These are phyloP conservation scores for Candolleomyces eurysporus DNA, from an alignment of 768 basidiomycete genomes.

Conservation along the genomic window DNA sequence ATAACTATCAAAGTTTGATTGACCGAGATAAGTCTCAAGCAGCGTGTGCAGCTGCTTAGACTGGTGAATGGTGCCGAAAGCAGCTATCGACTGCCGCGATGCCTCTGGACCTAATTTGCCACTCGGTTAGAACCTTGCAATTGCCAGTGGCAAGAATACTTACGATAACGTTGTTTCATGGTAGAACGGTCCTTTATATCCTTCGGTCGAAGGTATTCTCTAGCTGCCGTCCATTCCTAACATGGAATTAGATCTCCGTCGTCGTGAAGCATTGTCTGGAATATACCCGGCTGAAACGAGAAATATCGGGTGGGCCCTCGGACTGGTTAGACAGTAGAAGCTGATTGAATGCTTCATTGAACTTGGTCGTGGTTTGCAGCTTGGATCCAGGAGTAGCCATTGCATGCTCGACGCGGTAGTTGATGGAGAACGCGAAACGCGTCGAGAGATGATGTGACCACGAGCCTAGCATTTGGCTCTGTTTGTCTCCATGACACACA, in stretches of 20 bases:
- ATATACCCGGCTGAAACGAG: conserved; percentile 57
- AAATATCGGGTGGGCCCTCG: conserved; percentile 63
- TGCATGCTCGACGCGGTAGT: not conserved
- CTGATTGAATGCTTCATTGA: conserved; percentile 68
- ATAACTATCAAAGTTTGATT: conserved; percentile 14
- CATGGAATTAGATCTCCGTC: not conserved
- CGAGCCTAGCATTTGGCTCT: not conserved
- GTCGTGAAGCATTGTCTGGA: not conserved
- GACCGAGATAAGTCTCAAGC: conserved; percentile 72
- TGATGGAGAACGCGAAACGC: not conserved
- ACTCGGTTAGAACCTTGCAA: conserved; percentile 19
- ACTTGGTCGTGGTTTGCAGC: conserved; percentile 64
- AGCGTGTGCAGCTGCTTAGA: conserved; percentile 60
- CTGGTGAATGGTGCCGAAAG: conserved; percentile 58
- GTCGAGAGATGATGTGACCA: not conserved
- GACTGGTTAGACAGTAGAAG: conserved; percentile 41
- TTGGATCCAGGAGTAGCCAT: conserved; percentile 66
- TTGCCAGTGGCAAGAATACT: not conserved
- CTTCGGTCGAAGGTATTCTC: conserved; percentile 52
- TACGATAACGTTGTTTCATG: conserved; percentile 2
- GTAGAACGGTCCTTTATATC: conserved; percentile 36
- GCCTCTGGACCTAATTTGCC: conserved; percentile 37
- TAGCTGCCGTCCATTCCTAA: conserved; percentile 62
- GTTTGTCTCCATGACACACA: not conserved
- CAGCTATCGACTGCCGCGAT: conserved; percentile 15